Conservation (phyloP, 768 basidiomycete species). For the Russula dissimulans region DNA sequence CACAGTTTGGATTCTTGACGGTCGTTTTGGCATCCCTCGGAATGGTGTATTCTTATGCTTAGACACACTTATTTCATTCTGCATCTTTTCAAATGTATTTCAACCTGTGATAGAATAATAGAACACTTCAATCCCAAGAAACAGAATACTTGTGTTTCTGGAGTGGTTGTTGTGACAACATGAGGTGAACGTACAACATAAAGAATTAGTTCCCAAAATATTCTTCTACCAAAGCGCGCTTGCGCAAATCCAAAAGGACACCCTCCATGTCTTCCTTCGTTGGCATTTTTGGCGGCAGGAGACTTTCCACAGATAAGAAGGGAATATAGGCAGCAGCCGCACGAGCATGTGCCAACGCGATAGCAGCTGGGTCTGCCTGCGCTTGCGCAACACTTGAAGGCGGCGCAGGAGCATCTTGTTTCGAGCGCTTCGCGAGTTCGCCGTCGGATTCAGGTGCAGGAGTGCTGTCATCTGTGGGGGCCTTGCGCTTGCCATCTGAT, state of each 20-base stretch:
- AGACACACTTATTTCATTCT: neutral
- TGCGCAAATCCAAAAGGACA: constrained; percentile 64
- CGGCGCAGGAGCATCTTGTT: constrained; percentile 18
- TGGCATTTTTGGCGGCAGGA: constrained; percentile 70
- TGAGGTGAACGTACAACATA: neutral
- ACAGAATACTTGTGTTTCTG: neutral
- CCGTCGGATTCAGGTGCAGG: constrained; percentile 27
- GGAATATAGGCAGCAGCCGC: constrained; percentile 63
- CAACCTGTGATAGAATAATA: neutral
- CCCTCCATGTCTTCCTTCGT: constrained; percentile 70
- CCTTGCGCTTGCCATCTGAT: constrained; percentile 46
- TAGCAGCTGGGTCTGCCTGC: constrained; percentile 20
- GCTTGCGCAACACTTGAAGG: constrained; percentile 3
- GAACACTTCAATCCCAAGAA: neutral
- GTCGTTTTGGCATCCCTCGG: neutral
- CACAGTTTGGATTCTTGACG: constrained; percentile 2
- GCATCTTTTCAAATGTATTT: neutral
- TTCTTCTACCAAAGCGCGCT: constrained; percentile 77
- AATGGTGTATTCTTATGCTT: neutral
- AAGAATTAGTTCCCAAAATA: constrained; percentile 41
- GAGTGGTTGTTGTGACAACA: neutral
- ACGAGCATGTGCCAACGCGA: constrained; percentile 33
- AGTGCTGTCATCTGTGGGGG: constrained; percentile 36
- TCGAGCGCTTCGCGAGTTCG: constrained; percentile 27
- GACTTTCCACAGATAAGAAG: constrained; percentile 62